A percentile compares a stretch with the other conserved stretches of the same genome.
Evolutionary conservation across 371 early-diverging fungal genomes (phyloP).

Genomic region (Lichtheimia corymbifera): DNA sequence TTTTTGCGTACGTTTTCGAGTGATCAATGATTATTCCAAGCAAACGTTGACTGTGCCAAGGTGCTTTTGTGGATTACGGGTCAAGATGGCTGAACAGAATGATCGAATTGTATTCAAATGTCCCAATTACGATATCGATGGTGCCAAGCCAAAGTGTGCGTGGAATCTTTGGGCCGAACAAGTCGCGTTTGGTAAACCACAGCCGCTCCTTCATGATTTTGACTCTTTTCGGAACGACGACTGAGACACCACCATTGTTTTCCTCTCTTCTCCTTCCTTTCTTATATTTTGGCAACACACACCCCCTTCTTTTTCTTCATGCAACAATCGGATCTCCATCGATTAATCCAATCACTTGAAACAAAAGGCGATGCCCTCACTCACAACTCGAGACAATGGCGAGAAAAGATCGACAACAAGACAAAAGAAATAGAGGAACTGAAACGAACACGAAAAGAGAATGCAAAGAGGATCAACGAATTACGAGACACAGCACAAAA

Average conservation of each 20-base stretch:
- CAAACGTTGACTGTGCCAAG: slow-evolving; percentile 9
- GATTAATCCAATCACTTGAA: neutral
- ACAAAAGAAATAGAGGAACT: neutral
- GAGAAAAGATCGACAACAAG: neutral
- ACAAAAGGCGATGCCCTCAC: neutral
- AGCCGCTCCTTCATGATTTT: neutral
- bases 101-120: slow-evolving; percentile 28
- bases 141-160: slow-evolving; percentile 28
- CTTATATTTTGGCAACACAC: too few species aligned
- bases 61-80: slow-evolving; percentile 21
- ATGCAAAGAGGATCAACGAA: neutral
- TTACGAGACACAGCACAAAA: neutral
- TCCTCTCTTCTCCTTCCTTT: neutral
- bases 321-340: neutral
- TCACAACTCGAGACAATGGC: neutral
- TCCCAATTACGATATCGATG: slow-evolving; percentile 25
- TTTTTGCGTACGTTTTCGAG: slow-evolving; percentile 40
- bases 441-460: too few species aligned
- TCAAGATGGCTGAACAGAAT: slow-evolving; percentile 9
- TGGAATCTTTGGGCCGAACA: slow-evolving; percentile 31
- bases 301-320: neutral
- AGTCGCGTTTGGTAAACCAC: slow-evolving; percentile 21
- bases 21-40: slow-evolving; percentile 20
- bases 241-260: neutral
- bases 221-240: slow-evolving; percentile 4